A percentile compares a stretch with the other conserved stretches of the same genome.
phyloP scores from a whole-genome alignment of 257 asterid genomes.

The Fraxinus cuspidata region DNA sequence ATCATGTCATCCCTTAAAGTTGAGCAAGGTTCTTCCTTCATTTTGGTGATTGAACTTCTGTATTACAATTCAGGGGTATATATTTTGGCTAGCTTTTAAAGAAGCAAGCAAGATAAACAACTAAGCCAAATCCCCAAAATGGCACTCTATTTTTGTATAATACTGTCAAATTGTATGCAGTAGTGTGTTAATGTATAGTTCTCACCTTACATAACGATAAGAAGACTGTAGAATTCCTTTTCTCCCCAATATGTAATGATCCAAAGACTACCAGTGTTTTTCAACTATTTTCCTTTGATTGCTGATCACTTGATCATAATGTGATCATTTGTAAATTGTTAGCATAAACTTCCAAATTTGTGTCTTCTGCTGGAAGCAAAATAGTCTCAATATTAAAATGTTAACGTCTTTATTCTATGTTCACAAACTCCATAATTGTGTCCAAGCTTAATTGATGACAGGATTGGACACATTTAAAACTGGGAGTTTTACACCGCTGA shows the following conservation, averaged over 20 bases:
- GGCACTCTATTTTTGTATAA: not conserved
- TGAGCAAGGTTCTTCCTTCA: not conserved
- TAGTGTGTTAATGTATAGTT: not conserved
- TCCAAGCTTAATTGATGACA: no score
- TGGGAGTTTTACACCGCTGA: not conserved
- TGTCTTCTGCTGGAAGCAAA: not conserved
- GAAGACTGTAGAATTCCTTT: slow-evolving; percentile 3
- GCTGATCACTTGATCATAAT: not conserved
- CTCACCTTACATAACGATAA: not conserved
- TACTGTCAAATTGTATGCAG: not conserved
- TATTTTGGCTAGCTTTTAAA: not conserved
- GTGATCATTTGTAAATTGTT: not conserved
- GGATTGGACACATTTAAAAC: no score
- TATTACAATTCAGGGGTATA: not conserved
- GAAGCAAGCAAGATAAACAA: no score
- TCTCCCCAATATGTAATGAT: slow-evolving; percentile 14
- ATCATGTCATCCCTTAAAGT: slow-evolving; percentile 34
- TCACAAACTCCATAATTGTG: no score
- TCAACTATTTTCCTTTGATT: not conserved
- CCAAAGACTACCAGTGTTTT: not conserved
- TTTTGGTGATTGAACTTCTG: not conserved
- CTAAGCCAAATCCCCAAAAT: not conserved
- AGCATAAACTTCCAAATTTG: not conserved
- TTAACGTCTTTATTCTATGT: no score
- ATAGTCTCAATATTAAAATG: no score